These are phyloP conservation scores for Acer yangbiense DNA, from an alignment of 345 rosid genomes.

Conservation along the genomic window DNA sequence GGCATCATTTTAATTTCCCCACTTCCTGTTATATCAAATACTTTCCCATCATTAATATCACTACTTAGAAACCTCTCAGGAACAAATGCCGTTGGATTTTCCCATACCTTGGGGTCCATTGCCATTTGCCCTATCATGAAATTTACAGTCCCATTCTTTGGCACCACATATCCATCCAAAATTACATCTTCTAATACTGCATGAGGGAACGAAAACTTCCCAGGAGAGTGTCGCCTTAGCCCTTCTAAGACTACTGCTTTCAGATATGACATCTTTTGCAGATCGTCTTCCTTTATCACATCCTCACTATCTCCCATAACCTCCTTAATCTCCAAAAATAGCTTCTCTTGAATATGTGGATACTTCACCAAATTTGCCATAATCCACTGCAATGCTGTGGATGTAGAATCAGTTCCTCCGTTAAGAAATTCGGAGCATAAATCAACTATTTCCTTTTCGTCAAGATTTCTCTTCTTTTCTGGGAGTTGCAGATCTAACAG, in stretches of 20 bases:
- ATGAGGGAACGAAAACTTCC: not conserved
- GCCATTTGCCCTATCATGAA: conserved; percentile 5
- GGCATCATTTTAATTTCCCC: conserved; percentile 8
- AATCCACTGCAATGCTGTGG: conserved; percentile 3
- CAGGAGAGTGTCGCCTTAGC: not conserved
- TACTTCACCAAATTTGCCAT: conserved; percentile 10
- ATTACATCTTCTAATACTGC: conserved; percentile 1
- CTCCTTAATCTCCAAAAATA: not conserved
- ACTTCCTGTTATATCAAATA: not conserved
- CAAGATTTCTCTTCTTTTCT: not conserved
- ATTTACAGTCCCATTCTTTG: not conserved
- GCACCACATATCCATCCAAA: not conserved
- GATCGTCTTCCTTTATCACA: not conserved
- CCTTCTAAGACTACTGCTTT: not conserved
- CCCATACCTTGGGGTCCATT: conserved; percentile 2
- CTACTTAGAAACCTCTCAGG: conserved; percentile 10
- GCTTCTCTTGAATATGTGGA: conserved; percentile 14
- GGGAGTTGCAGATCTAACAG: not conserved
- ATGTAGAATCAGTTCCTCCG: not conserved
- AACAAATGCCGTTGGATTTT: conserved; percentile 16
- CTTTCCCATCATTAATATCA: not conserved
- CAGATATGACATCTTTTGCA: not conserved
- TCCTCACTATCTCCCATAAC: not conserved
- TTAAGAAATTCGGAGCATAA: not conserved
- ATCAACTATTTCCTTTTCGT: not conserved